Percentiles rank a stretch among this genome's conserved stretches.
Evolutionary conservation across 306 rosid genomes (phyloP).

Genomic region (Benincasa hispida): DNA sequence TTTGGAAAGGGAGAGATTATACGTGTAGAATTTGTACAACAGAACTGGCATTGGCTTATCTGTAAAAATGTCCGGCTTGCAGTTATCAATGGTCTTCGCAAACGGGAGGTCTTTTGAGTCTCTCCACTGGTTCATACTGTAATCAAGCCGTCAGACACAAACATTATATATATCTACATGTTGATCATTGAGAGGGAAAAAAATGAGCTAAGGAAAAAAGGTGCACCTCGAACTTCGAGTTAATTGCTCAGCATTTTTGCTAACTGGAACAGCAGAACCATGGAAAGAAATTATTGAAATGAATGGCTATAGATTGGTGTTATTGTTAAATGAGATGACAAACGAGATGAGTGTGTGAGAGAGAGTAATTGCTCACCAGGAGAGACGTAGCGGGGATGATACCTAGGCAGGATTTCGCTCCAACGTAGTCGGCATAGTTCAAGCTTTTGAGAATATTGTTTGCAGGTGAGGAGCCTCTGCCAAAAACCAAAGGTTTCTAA

Average conservation of each 20-base stretch:
- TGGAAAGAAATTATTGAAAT: neutral
- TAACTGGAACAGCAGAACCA: constrained; percentile 4
- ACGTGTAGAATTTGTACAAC: constrained; percentile 18
- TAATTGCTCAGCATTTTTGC: constrained; percentile 14
- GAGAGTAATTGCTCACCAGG: constrained; percentile 26
- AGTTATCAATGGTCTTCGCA: neutral
- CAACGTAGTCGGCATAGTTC: constrained; percentile 39
- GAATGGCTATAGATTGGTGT: neutral
- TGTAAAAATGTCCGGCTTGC: constrained; percentile 14
- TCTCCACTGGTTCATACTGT: neutral
- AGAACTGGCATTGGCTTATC: constrained; percentile 38
- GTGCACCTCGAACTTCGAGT: constrained; percentile 22
- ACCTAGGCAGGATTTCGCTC: constrained; percentile 44
- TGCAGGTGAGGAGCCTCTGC: constrained; percentile 53
- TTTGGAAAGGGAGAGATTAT: constrained; percentile 17
- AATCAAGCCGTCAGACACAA: neutral
- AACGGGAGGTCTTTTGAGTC: neutral
- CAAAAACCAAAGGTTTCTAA: neutral
- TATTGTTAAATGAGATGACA: constrained; percentile 4
- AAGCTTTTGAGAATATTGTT: constrained; percentile 52
- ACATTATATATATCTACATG: neutral
- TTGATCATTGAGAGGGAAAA: neutral
- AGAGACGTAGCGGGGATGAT: constrained; percentile 38
- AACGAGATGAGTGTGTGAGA: neutral
- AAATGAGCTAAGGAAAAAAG: neutral